Evolutionary conservation across 2,329 filamentous ascomycete genomes (phyloP), one percentile per base, ranked within the genome.

Genomic region (Trichoderma lentiforme): DNA sequence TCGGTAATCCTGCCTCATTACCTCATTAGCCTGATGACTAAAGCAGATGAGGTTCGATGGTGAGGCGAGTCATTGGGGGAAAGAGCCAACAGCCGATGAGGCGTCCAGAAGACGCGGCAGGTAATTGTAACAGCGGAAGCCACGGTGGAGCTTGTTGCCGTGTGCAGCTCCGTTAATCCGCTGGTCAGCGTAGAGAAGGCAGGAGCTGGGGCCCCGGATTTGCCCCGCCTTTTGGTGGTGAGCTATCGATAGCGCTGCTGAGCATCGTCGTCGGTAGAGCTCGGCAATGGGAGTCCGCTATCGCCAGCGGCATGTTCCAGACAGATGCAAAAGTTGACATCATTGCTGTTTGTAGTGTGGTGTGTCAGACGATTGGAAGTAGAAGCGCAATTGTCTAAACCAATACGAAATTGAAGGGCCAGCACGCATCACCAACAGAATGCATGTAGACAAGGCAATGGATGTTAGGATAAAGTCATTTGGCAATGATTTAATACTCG

Each of bases 171-270:
- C 43, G 18, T 51, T 53, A 12, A 53, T 53, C 47, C 47, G 47
- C 43, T 51, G 43, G 62, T 6, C 8, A 32, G 18, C n/a, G 15
- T 21, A 28, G 43, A 34, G 53, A 18, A 43, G 36, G 66, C 26
- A 61, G 43, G 66, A 69, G 56, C 66, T 60, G 66, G 66, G 66
- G 66, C 66, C 66, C 66, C 66, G 66, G 66, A 69, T 61, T 61
- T 24, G 26, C 36, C 56, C 65, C 66, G 34, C 26, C 53, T 57
- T 61, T 24, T 34, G 18, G 28, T 28, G 11, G 28, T 32, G 18
- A 8, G 57, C n/a, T 34, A 58, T 58, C 56, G 56, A 58, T 58
- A 34, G 56, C 56, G 57, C 26, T 60, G 18, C 28, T 60, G 7
- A 34, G 57, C 57, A 21, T n/a, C 57, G 0, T 60, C 3, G 26